Evolutionary conservation across 2,329 filamentous ascomycete genomes (phyloP).

Genomic region (Lomentospora prolificans): DNA sequence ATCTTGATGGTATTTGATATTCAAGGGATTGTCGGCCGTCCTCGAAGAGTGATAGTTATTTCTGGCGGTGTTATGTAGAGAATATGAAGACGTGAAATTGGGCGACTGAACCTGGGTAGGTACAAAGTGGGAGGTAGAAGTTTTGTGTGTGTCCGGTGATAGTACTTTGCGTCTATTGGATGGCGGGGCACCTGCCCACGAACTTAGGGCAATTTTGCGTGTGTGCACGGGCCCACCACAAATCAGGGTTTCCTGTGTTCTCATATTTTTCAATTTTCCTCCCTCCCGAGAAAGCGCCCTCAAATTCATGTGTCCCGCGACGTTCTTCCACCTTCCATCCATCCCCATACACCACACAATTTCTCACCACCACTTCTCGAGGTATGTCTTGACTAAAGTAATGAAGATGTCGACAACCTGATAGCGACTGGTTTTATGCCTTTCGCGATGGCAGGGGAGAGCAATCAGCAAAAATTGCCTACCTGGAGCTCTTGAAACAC

Average conservation of each 20-base stretch:
- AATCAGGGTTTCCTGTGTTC: conserved; percentile 22
- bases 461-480: conserved; percentile 41
- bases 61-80: neutral
- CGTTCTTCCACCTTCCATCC: conserved; percentile 15
- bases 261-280: conserved; percentile 17
- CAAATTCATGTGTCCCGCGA: conserved; percentile 9
- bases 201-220: conserved; percentile 33
- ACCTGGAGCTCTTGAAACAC: conserved; percentile 14
- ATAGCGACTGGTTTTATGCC: conserved; percentile 29
- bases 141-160: conserved; percentile 7
- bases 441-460: conserved; percentile 48
- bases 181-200: conserved; percentile 11
- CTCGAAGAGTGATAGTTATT: conserved; percentile 48
- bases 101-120: conserved; percentile 16
- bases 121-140: conserved; percentile 12
- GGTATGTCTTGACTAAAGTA: conserved; percentile 31
- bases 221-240: conserved; percentile 26
- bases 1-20: conserved; percentile 45
- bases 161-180: neutral
- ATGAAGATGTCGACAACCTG: conserved; percentile 13
- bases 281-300: conserved; percentile 17
- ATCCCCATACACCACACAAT: conserved; percentile 17
- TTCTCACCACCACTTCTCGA: conserved; percentile 22
- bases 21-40: conserved; percentile 50
- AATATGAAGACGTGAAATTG: conserved; percentile 10